Conservation (phyloP, 192 early-diverging fungal species). For the Coemansia biformis region DNA sequence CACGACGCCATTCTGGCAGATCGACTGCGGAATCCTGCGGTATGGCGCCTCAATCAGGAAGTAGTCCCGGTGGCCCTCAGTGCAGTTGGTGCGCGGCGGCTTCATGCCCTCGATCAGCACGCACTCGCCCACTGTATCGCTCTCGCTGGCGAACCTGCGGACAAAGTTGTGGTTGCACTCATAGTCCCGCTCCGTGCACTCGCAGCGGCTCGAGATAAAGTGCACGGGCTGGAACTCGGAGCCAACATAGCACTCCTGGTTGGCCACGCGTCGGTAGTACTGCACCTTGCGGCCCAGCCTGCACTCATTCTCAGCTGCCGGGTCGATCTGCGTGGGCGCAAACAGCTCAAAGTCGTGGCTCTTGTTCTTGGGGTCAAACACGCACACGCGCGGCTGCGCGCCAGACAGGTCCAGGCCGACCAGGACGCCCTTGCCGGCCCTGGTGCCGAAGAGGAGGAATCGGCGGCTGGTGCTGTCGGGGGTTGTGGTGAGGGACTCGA, state of each 20-base stretch:
- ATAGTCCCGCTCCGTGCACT: slow-evolving; percentile 73
- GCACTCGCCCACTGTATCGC: slow-evolving; percentile 51
- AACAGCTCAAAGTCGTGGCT: slow-evolving; percentile 68
- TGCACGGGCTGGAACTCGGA: slow-evolving; percentile 59
- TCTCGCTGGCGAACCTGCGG: slow-evolving; percentile 41
- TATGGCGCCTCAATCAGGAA: slow-evolving; percentile 79
- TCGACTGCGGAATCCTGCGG: slow-evolving; percentile 80
- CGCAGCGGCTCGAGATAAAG: slow-evolving; percentile 57
- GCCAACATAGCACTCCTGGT: slow-evolving; percentile 69
- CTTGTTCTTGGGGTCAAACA: slow-evolving; percentile 42
- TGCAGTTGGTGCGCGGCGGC: slow-evolving; percentile 55
- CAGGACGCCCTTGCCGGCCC: slow-evolving; percentile 20
- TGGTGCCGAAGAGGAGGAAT: slow-evolving; percentile 71
- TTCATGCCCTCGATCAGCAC: slow-evolving; percentile 56
- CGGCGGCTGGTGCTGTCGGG: slow-evolving; percentile 65
- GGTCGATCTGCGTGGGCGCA: slow-evolving; percentile 47
- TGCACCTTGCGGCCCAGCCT: slow-evolving; percentile 61
- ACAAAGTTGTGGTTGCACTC: slow-evolving; percentile 90
- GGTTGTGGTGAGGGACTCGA: slow-evolving; percentile 65
- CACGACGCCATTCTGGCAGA: slow-evolving; percentile 70
- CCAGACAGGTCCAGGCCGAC: slow-evolving; percentile 49
- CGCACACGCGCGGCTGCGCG: slow-evolving; percentile 44
- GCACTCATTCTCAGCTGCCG: slow-evolving; percentile 40
- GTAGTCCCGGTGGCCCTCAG: slow-evolving; percentile 50
- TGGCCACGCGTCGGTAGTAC: slow-evolving; percentile 68